Conservation (phyloP, 176 grass and related monocot species). For the maize (Zea mays) region Zm-B73-REFERENCE-NAM-5.0 NC_050103.1:107742001-107742500, state of each 20-base stretch:
- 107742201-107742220: background rate
- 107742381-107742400: conserved; percentile 48
- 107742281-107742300: conserved; percentile 52
- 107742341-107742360: conserved; percentile 52
- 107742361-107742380: conserved; percentile 52
- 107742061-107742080: background rate
- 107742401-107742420: conserved; percentile 55
- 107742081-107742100: background rate
- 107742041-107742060: background rate
- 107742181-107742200: background rate
- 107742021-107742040: background rate
- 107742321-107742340: conserved; percentile 42
- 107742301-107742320: conserved; percentile 57
- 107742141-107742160: background rate
- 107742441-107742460: conserved; percentile 13
- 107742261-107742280: conserved; percentile 57
- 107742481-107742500: conserved; percentile 2
- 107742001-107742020: conserved; percentile 12
- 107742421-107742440: conserved; percentile 43
- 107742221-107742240: conserved; percentile 2
- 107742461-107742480: background rate
- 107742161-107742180: background rate
- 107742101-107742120: background rate
- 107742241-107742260: conserved; percentile 60
- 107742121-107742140: background rate